phyloP scores from a whole-genome alignment of 306 rosid species.

The Pterocarpus macrocarpus region DNA sequence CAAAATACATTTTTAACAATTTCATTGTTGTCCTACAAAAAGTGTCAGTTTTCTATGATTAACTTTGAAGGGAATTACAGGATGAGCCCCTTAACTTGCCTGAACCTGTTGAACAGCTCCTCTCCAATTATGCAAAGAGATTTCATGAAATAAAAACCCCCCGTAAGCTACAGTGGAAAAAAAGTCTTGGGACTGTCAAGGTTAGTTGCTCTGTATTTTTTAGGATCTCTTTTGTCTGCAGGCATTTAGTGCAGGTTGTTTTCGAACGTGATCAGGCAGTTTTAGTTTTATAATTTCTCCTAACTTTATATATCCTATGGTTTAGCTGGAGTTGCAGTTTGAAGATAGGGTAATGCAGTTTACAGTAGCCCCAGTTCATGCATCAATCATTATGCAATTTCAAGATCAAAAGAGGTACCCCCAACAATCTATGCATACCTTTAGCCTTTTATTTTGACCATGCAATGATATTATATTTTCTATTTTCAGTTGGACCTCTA shows the following conservation, averaged over 20 bases:
- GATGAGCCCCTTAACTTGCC: constrained; percentile 82
- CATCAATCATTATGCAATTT: constrained; percentile 86
- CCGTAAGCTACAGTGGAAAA: constrained; percentile 93
- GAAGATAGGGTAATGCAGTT: constrained; percentile 86
- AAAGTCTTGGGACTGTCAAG: constrained; percentile 94
- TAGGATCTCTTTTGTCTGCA: not conserved
- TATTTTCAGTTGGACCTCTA: constrained; percentile 84
- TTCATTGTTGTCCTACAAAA: constrained; percentile 32
- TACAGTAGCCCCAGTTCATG: constrained; percentile 84
- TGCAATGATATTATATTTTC: constrained; percentile 20
- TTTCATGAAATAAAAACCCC: constrained; percentile 96
- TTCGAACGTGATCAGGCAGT: constrained; percentile 25
- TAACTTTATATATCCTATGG: constrained; percentile 39
- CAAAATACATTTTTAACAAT: constrained; percentile 26
- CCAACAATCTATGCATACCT: constrained; percentile 25
- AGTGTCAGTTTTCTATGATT: constrained; percentile 31
- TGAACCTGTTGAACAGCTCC: constrained; percentile 76
- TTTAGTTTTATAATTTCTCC: constrained; percentile 22
- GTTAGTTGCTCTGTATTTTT: constrained; percentile 53
- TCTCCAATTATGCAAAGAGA: constrained; percentile 86
- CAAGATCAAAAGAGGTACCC: constrained; percentile 79
- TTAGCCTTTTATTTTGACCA: constrained; percentile 19
- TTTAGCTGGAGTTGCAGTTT: constrained; percentile 92
- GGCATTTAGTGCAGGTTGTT: constrained; percentile 8
- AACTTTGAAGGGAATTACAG: constrained; percentile 61